A percentile compares a stretch with the other conserved stretches of the same genome.
These are phyloP conservation scores for Wallacemonas collosoma DNA, from an alignment of 208 protist species.

Conservation along the genomic window DNA sequence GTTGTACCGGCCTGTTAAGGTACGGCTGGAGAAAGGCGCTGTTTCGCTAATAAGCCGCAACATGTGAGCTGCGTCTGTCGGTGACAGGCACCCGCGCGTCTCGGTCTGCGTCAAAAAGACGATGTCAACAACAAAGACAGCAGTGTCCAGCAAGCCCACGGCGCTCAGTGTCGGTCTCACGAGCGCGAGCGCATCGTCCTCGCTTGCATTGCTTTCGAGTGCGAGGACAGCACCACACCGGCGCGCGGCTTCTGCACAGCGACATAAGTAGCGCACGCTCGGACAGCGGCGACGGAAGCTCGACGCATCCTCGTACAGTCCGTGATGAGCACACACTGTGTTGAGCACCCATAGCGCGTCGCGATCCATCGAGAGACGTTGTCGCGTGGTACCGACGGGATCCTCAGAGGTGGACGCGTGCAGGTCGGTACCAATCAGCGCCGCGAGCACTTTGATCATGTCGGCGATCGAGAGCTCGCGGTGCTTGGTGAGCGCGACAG, in stretches of 20 bases:
- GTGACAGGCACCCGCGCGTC: constrained; percentile 7
- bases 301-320: not conserved
- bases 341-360: not conserved
- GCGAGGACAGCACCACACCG: not conserved
- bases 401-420: not conserved
- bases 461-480: not conserved
- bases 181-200: constrained; percentile 3
- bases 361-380: not conserved
- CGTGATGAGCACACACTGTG: not conserved
- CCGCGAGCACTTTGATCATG: constrained; percentile 16
- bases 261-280: not conserved
- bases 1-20: no score
- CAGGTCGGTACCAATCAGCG: not conserved
- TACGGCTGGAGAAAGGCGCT: not conserved
- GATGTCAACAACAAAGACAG: constrained; percentile 21
- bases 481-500: not conserved
- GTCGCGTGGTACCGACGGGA: not conserved
- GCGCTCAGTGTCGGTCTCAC: not conserved
- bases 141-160: not conserved
- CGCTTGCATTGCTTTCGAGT: not conserved
- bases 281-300: not conserved
- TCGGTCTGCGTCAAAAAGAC: not conserved
- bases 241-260: constrained; percentile 11
- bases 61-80: constrained; percentile 34
- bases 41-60: constrained; percentile 28